Evolutionary conservation across 1,284 basidiomycete genomes (phyloP), one percentile per base, ranked within the genome.

Genomic region (Boletus sp.): DNA sequence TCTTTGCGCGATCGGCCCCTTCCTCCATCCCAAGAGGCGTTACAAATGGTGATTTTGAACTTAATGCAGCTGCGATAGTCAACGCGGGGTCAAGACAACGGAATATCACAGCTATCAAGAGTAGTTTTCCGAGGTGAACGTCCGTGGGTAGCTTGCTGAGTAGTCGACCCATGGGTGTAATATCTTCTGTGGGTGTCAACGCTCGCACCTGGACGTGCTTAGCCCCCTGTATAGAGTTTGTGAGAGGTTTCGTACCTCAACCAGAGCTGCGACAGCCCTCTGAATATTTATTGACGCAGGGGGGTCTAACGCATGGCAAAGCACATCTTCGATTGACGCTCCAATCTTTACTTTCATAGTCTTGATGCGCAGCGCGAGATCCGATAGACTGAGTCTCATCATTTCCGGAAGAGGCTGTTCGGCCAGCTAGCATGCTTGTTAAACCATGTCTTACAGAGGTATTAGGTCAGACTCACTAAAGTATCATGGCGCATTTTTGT

Each of bases 341-440:
- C 94, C 95, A 36, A 98, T 71, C 57, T 90, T 88, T 37, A 96
- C 76, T 60, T 91, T 93, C 81, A 99, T 90, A 52, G 97, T 95
- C 72, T 99, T 99, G 71, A 95, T 97, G 42, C 94, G 86, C 41
- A 99, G 74, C 0, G 94, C 92, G 16, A 99, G 79, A 65, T 98
- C 94, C 49, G 95, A 94, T 23, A 99, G 73, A 54, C 94, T 96
- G 4, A 99, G 74, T 20, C 96, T 82, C 69, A 92, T 84, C 82
- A 99, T 99, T 68, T 99, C 95, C 0, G 95, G 96, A 37, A 94
- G 77, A 2, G 94, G 94, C 65, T 94, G 88, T 19, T 94, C 91
- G 2, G 88, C 84, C 72, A 99, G 80, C 91, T 94, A 50, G 42
- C 42, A 29, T 26, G 9, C 46, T 58, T 27, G 64, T 53, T 35